Evolutionary conservation across 306 rosid species (phyloP).

Genomic region (Datisca glomerata): DNA sequence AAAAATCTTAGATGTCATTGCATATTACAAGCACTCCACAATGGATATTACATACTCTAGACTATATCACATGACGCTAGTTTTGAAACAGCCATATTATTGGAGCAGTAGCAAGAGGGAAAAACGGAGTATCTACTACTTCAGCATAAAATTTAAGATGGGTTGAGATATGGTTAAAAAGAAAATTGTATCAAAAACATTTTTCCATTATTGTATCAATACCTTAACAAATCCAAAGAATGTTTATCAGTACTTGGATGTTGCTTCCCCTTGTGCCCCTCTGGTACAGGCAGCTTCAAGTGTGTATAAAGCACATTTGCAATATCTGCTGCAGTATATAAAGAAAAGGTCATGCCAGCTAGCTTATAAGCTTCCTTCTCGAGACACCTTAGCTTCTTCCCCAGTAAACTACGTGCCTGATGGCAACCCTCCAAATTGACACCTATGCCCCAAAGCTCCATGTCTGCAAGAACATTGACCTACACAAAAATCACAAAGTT

Average conservation of each 20-base stretch:
- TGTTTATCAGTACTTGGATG: conserved; percentile 94
- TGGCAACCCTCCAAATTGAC: conserved; percentile 87
- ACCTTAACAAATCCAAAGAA: conserved; percentile 86
- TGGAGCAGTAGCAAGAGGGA: no score
- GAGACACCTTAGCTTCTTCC: conserved; percentile 56
- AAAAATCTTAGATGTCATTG: no score
- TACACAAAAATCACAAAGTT: conserved; percentile 19
- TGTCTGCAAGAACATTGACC: conserved; percentile 90
- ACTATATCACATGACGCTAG: no score
- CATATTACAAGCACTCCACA: no score
- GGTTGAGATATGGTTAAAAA: no score
- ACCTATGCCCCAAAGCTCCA: conserved; percentile 96
- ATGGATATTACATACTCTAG: no score
- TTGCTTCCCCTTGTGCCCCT: conserved; percentile 57
- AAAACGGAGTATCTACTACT: no score
- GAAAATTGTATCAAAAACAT: no score
- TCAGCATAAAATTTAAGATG: no score
- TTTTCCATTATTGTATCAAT: conserved; percentile 6
- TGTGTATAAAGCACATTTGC: conserved; percentile 68
- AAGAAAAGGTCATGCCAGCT: conserved; percentile 78
- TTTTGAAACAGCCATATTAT: no score
- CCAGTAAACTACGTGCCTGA: conserved; percentile 71
- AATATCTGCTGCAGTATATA: conserved; percentile 74
- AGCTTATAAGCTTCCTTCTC: conserved; percentile 86
- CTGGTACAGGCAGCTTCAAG: conserved; percentile 78